Evolutionary conservation across 2,329 filamentous ascomycete genomes (phyloP).

Genomic region (Penicillium brevicompactum): DNA sequence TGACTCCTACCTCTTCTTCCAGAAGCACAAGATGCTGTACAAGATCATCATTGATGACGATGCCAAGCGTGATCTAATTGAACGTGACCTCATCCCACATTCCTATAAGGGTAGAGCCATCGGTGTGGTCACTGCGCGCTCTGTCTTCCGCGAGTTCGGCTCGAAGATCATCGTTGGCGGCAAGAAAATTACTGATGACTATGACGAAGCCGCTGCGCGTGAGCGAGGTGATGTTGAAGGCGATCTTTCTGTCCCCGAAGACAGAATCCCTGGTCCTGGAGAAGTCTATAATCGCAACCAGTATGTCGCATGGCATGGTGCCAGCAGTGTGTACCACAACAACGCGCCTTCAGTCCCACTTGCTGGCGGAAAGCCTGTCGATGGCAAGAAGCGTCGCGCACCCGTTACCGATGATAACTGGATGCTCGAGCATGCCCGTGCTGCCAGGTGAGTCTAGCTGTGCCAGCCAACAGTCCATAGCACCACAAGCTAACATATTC

Average conservation of each 20-base stretch:
- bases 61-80: slow-evolving; percentile 96
- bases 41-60: slow-evolving; percentile 98
- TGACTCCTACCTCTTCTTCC: slow-evolving; percentile 98
- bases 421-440: slow-evolving; percentile 92
- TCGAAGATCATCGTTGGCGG: slow-evolving; percentile 92
- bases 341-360: slow-evolving; percentile 75
- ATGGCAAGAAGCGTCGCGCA: slow-evolving; percentile 80
- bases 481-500: slow-evolving; percentile 19
- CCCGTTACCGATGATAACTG: slow-evolving; percentile 93
- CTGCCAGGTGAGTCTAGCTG: slow-evolving; percentile 70
- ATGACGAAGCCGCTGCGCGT: slow-evolving; percentile 74
- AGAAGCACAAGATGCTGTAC: slow-evolving; percentile 92
- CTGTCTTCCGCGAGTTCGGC: slow-evolving; percentile 95
- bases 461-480: neutral
- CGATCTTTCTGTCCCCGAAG: slow-evolving; percentile 86
- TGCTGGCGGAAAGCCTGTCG: slow-evolving; percentile 70
- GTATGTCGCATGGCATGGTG: slow-evolving; percentile 97
- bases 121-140: slow-evolving; percentile 92
- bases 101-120: slow-evolving; percentile 98
- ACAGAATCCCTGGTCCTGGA: slow-evolving; percentile 71
- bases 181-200: slow-evolving; percentile 83
- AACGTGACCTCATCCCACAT: slow-evolving; percentile 92
- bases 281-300: slow-evolving; percentile 98
- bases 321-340: slow-evolving; percentile 92
- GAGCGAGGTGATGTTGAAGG: slow-evolving; percentile 82